These are phyloP conservation scores for Phytophthora capsici DNA, from an alignment of 352 stramenopile species.

Conservation along the genomic window DNA sequence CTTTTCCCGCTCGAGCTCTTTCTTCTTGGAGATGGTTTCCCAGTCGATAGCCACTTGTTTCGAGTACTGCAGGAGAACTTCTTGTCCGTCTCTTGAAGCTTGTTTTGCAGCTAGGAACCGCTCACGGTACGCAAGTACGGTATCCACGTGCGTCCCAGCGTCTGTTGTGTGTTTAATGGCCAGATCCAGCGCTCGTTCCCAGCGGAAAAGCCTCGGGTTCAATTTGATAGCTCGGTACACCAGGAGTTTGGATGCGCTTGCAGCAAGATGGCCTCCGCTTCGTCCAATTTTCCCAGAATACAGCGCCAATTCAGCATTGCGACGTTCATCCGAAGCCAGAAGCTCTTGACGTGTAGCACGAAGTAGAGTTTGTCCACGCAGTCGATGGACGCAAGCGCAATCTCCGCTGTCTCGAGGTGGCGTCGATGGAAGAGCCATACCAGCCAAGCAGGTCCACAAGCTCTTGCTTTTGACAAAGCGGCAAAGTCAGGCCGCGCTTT, in stretches of 20 bases:
- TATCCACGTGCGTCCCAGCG: slow-evolving; percentile 89
- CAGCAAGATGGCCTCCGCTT: slow-evolving; percentile 93
- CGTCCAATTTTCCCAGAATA: slow-evolving; percentile 87
- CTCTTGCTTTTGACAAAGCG: slow-evolving; percentile 90
- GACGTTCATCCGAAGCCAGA: slow-evolving; percentile 81
- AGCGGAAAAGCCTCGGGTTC: slow-evolving; percentile 92
- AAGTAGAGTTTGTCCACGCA: slow-evolving; percentile 95
- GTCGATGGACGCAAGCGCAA: slow-evolving; percentile 91
- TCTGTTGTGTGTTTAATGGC: slow-evolving; percentile 90
- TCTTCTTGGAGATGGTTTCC: slow-evolving; percentile 90
- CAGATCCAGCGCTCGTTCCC: slow-evolving; percentile 88
- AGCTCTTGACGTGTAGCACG: slow-evolving; percentile 90
- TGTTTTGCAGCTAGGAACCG: slow-evolving; percentile 88
- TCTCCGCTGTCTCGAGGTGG: slow-evolving; percentile 93
- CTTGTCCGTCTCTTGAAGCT: slow-evolving; percentile 88
- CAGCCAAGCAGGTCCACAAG: slow-evolving; percentile 92
- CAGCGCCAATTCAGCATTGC: slow-evolving; percentile 89
- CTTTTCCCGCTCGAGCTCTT: slow-evolving; percentile 87
- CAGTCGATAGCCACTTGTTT: slow-evolving; percentile 90
- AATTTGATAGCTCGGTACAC: slow-evolving; percentile 95
- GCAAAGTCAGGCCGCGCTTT: slow-evolving; percentile 91
- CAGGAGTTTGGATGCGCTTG: slow-evolving; percentile 88
- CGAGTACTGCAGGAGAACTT: slow-evolving; percentile 90
- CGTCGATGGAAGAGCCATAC: slow-evolving; percentile 89
- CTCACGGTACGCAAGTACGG: slow-evolving; percentile 89